A percentile compares a stretch with the other conserved stretches of the same genome.
Conservation (phyloP, 106 monocot genomes). For the Allium cepa region DNA sequence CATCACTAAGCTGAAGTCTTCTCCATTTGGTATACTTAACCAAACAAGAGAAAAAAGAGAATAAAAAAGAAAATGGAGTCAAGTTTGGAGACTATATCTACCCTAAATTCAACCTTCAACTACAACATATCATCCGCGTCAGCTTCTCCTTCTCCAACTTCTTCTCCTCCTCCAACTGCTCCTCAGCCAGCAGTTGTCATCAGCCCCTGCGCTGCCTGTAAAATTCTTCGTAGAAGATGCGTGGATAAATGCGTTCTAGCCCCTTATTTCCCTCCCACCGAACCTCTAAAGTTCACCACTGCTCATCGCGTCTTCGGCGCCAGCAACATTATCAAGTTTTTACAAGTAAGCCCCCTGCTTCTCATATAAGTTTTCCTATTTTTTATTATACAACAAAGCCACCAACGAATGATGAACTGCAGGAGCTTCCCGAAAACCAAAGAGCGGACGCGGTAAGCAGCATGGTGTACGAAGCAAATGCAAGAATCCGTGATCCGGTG, state of each 20-base stretch:
- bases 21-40: background rate
- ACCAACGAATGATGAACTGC: background rate
- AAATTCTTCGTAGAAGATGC: constrained; percentile 54
- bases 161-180: background rate
- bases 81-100: constrained; percentile 14
- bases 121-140: constrained; percentile 14
- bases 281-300: constrained; percentile 44
- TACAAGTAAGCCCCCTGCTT: constrained; percentile 22
- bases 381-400: background rate
- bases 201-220: constrained; percentile 61
- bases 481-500: constrained; percentile 38
- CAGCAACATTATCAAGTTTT: constrained; percentile 57
- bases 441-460: constrained; percentile 52
- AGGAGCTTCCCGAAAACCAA: constrained; percentile 51
- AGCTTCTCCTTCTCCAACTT: constrained; percentile 9
- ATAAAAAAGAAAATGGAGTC: constrained; percentile 4
- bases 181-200: constrained; percentile 7
- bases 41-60: background rate
- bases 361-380: background rate
- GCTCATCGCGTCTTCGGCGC: constrained; percentile 63
- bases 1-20: background rate
- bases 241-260: constrained; percentile 47
- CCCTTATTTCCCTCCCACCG: constrained; percentile 52
- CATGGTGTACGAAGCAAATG: constrained; percentile 57
- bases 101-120: constrained; percentile 3